phyloP scores from a whole-genome alignment of 805 yeast species.

The Saccharomycopsis sp. region DNA sequence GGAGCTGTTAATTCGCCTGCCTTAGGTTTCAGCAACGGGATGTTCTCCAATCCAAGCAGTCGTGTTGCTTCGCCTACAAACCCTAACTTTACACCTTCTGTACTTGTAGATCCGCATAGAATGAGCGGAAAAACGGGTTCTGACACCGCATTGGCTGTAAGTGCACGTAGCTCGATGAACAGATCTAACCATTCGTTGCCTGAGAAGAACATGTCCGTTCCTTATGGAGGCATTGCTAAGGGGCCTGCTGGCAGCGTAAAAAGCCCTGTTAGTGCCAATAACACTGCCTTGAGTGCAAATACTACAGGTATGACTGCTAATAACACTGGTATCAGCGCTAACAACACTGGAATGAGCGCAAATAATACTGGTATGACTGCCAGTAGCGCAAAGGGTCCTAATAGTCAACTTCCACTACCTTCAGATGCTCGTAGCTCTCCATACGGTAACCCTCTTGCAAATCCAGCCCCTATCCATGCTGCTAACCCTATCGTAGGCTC shows the following conservation, averaged over 20 bases:
- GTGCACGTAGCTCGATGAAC: background rate
- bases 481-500: background rate
- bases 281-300: too few species aligned
- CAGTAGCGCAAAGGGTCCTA: background rate
- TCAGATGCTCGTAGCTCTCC: slow-evolving; percentile 12
- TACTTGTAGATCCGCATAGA: background rate
- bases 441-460: background rate
- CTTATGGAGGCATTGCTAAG: background rate
- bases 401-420: slow-evolving; percentile 12
- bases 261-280: too few species aligned
- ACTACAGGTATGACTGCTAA: background rate
- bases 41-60: slow-evolving; percentile 21
- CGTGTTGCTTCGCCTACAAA: slow-evolving; percentile 30
- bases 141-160: background rate
- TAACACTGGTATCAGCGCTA: background rate
- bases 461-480: background rate
- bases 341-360: background rate
- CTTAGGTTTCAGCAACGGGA: slow-evolving; percentile 29
- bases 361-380: background rate
- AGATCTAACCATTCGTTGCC: background rate
- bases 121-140: background rate
- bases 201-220: background rate
- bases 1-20: slow-evolving; percentile 54
- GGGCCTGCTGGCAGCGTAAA: background rate
- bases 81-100: slow-evolving; percentile 33